Evolutionary conservation across 1,139 yeast genomes (phyloP), one percentile per base, ranked within the genome.

Genomic region (Candida albicans): DNA sequence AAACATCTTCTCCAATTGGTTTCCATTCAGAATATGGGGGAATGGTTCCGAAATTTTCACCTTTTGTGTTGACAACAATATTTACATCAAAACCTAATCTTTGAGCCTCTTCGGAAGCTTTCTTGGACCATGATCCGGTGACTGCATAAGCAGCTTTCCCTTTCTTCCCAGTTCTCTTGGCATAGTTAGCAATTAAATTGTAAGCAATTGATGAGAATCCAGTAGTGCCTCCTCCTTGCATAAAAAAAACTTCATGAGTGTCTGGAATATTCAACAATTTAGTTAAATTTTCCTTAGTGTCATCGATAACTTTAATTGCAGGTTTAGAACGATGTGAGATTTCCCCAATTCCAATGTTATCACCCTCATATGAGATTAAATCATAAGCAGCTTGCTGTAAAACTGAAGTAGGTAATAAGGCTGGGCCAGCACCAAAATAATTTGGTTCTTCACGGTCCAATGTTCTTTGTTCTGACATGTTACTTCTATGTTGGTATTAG

Each of bases 361-460:
- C 70, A 36, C 72, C 75, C 45, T 84, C 72, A 64, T 81, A 93
- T 54, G 82, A 77, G 49, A 93, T 64, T 53, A 93, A 73, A 62
- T 93, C 98, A 33, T 65, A 63, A 1, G 97, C 96, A 1, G 98
- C 96, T 67, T 87, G 85, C 63, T 88, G 85, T 42, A 93, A 76
- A 3, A 90, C 98, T 8, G 68, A 63, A 3, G 93, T 82, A 25
- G 98, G 97, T 41, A 93, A 75, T 45, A 84, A 76, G 2, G 99
- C 99, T 37, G 99, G 99, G 10, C 99, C 99, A 24, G 99, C 98
- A 45, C 98, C 99, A 59, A 89, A 93, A 62, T 93, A 88, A 61
- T 82, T 75, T 43, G 95, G 91, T 57, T 82, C 84, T 63, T 75
- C 83, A 70, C 95, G 81, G 33, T 77, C 75, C 44, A 82, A 64